Base-by-base conservation (phyloP, 2,329 filamentous ascomycete species). In the Trichoderma gracile region DNA sequence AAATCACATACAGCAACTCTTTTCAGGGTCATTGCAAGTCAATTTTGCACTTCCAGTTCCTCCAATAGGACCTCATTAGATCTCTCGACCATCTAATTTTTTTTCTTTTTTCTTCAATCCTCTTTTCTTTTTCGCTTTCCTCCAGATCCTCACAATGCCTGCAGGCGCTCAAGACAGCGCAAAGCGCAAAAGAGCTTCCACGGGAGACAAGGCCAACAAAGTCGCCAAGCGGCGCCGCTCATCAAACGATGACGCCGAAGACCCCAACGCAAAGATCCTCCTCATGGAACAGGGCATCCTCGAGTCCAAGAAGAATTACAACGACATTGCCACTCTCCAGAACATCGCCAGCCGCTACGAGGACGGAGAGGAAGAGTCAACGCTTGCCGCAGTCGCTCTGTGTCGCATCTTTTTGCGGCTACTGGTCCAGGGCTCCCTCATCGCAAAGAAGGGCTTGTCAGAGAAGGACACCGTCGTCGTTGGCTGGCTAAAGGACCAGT, bases 231-330 rank as follows among this genome's bases (percentile, higher is more conserved):
- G 82, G 65, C 73, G 79, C 17, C 81, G 81, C 67, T 78, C 81
- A 63, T 77, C 84, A 67, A 78, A 78, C 76, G 69, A 68, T 67
- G 80, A 81, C 59, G 74, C 76, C 47, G 78, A 83, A 67, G 84
- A 87, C 72, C 75, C 80, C 52, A 84, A 89, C 73, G 82, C 85
- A 63, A 84, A 86, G 67, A 91, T 97, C 65, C 78, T 94, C 47
- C 79, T 86, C 61, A 84, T 97, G 62, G 93, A 97, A 78, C 82
- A 86, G 68, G 89, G 91, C 64, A 93, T 98, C 63, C 78, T 93
- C 67, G 89, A 95, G 76, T 96, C 93, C 56, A 90, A 88, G 73
- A 92, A 93, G 76, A 86, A 97, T 78, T 96, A 96, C 82, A 96
- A 97, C 81, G 92, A 96, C 73, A 94, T 98, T 72, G 84, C 86